These are phyloP conservation scores for Arachis stenosperma DNA, from an alignment of 306 rosid genomes.

Conservation along the genomic window DNA sequence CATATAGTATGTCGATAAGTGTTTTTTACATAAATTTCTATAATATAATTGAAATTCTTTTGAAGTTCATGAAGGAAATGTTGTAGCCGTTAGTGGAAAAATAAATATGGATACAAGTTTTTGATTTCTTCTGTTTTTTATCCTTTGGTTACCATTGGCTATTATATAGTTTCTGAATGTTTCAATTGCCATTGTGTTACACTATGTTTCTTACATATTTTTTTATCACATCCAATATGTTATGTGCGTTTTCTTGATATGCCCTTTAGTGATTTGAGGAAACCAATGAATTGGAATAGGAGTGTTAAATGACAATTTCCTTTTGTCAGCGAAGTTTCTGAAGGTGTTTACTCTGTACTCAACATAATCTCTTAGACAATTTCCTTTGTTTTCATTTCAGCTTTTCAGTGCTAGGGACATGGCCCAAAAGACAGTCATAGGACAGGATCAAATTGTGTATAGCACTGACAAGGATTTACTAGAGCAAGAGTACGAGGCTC, in stretches of 20 bases:
- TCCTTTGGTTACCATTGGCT: not conserved
- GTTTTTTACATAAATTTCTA: not conserved
- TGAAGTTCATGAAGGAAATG: not conserved
- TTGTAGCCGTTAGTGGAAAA: not conserved
- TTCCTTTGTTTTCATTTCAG: conserved; percentile 49
- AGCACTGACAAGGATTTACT: conserved; percentile 87
- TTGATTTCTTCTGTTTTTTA: conserved; percentile 13
- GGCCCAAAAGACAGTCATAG: conserved; percentile 87
- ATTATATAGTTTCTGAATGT: not conserved
- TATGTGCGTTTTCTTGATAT: not conserved
- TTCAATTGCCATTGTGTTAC: not conserved
- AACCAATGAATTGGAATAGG: not conserved
- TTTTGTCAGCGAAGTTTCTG: not conserved
- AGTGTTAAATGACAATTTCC: not conserved
- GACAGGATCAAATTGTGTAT: conserved; percentile 90
- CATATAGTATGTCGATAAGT: not conserved
- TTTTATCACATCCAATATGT: conserved; percentile 14
- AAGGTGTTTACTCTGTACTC: conserved; percentile 8
- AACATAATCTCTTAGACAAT: conserved; percentile 25
- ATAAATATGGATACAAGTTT: conserved; percentile 7
- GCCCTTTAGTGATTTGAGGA: conserved; percentile 7
- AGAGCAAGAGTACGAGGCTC: conserved; percentile 82
- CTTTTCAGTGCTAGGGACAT: conserved; percentile 89
- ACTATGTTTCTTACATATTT: conserved; percentile 6
- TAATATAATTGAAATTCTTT: conserved; percentile 22